Percentiles rank a stretch among this genome's conserved stretches.
Conservation (phyloP, 2,329 filamentous ascomycete species). For the Dactylonectria estremocensis region DNA sequence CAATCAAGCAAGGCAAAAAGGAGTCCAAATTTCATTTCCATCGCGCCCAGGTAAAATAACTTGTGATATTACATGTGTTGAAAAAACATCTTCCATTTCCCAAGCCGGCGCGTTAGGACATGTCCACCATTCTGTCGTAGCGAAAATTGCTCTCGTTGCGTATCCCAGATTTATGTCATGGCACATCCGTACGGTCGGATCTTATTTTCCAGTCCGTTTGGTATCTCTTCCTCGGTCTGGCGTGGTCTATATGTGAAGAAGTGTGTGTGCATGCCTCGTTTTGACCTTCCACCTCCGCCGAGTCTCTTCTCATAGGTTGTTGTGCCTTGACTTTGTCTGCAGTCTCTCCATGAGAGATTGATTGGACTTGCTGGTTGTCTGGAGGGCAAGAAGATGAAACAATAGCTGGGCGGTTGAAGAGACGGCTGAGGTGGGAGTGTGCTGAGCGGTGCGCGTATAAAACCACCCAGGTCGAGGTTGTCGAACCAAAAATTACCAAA, state of each 20-base stretch:
- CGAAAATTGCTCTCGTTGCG: slow-evolving; percentile 36
- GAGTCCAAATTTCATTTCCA: slow-evolving; percentile 38
- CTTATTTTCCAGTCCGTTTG: slow-evolving; percentile 32
- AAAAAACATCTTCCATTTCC: slow-evolving; percentile 40
- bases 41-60: slow-evolving; percentile 26
- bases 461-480: slow-evolving; percentile 37
- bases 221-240: slow-evolving; percentile 37
- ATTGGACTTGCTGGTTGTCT: slow-evolving; percentile 18
- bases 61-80: slow-evolving; percentile 46
- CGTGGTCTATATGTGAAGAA: slow-evolving; percentile 47
- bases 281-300: slow-evolving; percentile 24
- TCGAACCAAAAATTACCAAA: slow-evolving; percentile 44
- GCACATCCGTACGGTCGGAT: slow-evolving; percentile 36
- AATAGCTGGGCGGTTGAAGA: slow-evolving; percentile 1
- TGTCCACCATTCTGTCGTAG: slow-evolving; percentile 40
- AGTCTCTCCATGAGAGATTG: background rate
- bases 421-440: slow-evolving; percentile 22
- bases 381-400: background rate
- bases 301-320: background rate
- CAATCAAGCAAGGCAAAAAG: slow-evolving; percentile 24
- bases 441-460: slow-evolving; percentile 23
- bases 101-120: slow-evolving; percentile 33
- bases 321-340: slow-evolving; percentile 30
- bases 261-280: slow-evolving; percentile 36
- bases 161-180: slow-evolving; percentile 37